Conservation (phyloP, 225 moss, liverwort and hornwort genomes). For the Pleurozium schreberi region DNA sequence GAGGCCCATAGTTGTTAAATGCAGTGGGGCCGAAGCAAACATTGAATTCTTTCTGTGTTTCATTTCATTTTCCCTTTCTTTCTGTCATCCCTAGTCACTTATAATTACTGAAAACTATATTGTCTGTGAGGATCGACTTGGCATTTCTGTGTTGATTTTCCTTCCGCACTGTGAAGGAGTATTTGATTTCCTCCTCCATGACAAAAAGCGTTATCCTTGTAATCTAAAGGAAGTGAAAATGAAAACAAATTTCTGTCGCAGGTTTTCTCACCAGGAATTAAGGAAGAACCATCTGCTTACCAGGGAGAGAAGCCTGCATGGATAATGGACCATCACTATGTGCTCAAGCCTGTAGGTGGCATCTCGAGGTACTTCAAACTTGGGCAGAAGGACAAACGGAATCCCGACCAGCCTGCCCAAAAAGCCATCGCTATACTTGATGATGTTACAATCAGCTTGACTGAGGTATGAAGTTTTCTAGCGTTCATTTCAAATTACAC, state of each 20-base stretch:
- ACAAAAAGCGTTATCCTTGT: neutral
- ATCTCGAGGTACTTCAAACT: conserved; percentile 77
- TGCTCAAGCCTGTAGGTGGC: conserved; percentile 84
- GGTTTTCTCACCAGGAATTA: conserved; percentile 75
- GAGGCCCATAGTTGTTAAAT: neutral
- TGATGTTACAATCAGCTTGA: conserved; percentile 77
- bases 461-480: conserved; percentile 42
- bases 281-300: conserved; percentile 33
- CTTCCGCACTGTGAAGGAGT: neutral
- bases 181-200: neutral
- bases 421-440: conserved; percentile 57
- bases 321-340: conserved; percentile 46
- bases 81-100: neutral
- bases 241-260: neutral
- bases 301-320: conserved; percentile 17
- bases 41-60: neutral
- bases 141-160: neutral
- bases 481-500: neutral
- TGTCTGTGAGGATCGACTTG: neutral
- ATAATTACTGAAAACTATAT: neutral
- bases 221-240: conserved; percentile 49
- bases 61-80: neutral
- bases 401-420: conserved; percentile 69
- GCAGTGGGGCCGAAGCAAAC: neutral
- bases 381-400: conserved; percentile 63